Conservation (phyloP, 2,329 filamentous ascomycete genomes). For the Alternaria dauci region DNA sequence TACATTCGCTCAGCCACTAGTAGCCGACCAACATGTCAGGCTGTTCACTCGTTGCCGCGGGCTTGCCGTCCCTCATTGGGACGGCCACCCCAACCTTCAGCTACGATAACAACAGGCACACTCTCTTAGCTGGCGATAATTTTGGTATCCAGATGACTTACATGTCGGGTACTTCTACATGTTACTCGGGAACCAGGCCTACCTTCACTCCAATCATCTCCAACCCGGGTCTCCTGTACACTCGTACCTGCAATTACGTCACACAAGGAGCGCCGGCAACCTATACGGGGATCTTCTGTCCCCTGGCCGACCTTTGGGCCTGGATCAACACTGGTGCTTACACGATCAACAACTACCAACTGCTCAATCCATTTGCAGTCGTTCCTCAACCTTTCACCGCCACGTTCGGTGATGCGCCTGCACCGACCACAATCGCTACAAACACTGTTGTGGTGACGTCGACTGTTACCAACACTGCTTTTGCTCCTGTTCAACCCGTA, state of each 20-base stretch:
- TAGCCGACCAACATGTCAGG: constrained; percentile 13
- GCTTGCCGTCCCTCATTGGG: constrained; percentile 14
- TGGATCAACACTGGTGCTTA: constrained; percentile 15
- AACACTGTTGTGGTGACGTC: not conserved
- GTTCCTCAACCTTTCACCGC: constrained; percentile 9
- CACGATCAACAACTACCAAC: constrained; percentile 11
- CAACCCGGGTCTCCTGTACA: constrained; percentile 12
- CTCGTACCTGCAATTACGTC: constrained; percentile 13
- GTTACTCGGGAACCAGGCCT: constrained; percentile 14
- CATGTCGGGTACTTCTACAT: constrained; percentile 21
- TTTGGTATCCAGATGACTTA: constrained; percentile 25
- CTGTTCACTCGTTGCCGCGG: constrained; percentile 23
- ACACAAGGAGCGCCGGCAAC: constrained; percentile 3
- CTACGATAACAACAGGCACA: constrained; percentile 8
- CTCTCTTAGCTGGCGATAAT: constrained; percentile 1
- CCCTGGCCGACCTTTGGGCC: not conserved
- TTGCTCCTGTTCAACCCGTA: not conserved
- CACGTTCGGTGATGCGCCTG: constrained; percentile 15
- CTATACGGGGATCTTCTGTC: constrained; percentile 12
- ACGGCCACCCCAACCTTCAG: constrained; percentile 21
- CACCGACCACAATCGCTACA: not conserved
- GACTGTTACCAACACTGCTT: not conserved
- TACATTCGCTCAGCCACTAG: not conserved
- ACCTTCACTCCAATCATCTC: constrained; percentile 22
- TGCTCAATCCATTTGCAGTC: not conserved